These are phyloP conservation scores for Lentinula edodes DNA, from an alignment of 768 basidiomycete genomes.

Conservation along the genomic window DNA sequence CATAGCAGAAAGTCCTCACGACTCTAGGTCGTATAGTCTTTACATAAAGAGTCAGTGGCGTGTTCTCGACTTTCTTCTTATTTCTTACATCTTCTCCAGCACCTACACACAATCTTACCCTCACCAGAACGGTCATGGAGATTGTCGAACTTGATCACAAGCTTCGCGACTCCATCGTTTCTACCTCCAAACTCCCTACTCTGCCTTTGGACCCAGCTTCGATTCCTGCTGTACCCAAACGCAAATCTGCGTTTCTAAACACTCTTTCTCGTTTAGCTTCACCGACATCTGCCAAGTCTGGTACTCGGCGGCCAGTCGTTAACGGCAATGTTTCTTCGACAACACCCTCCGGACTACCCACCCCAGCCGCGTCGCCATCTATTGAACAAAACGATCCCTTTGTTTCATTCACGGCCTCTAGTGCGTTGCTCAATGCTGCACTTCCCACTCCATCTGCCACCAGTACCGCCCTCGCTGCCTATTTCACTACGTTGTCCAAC, in stretches of 20 bases:
- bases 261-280: constrained; percentile 82
- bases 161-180: constrained; percentile 55
- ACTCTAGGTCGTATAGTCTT: constrained; percentile 67
- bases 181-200: constrained; percentile 49
- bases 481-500: constrained; percentile 76
- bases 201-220: constrained; percentile 55
- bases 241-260: constrained; percentile 81
- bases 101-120: constrained; percentile 84
- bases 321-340: constrained; percentile 26
- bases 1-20: constrained; percentile 80
- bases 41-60: constrained; percentile 83
- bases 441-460: constrained; percentile 37
- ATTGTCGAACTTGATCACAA: constrained; percentile 79
- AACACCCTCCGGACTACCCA: background rate
- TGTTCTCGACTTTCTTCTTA: constrained; percentile 18
- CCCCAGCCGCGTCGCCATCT: constrained; percentile 16
- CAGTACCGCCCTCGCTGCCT: constrained; percentile 67
- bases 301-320: constrained; percentile 25
- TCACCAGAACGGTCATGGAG: constrained; percentile 73
- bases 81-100: constrained; percentile 37
- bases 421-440: constrained; percentile 14
- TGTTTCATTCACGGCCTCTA: constrained; percentile 15
- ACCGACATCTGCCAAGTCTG: constrained; percentile 53
- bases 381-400: constrained; percentile 27
- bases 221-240: constrained; percentile 51